Conservation (phyloP, 495 filamentous ascomycete genomes). For the Jackrogersella minutella region DNA sequence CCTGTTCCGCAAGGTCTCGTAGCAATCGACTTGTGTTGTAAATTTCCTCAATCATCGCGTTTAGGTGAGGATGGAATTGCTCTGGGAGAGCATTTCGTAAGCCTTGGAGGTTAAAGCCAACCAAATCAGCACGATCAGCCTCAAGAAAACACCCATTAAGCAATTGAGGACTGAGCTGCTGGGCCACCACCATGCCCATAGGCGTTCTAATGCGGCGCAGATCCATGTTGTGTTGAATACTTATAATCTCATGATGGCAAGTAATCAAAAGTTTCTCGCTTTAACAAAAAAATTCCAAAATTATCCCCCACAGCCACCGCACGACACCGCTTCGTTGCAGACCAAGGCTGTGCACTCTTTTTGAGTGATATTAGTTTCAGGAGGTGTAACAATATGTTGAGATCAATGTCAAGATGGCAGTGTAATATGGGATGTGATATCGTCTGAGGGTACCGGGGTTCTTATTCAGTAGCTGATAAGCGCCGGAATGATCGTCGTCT, state of each 20-base stretch:
- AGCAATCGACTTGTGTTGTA: constrained; percentile 53
- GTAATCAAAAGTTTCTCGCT: constrained; percentile 20
- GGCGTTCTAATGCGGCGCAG: constrained; percentile 23
- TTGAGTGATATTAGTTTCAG: constrained; percentile 1
- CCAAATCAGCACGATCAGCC: constrained; percentile 54
- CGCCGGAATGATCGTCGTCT: constrained; percentile 18
- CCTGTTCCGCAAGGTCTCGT: constrained; percentile 60
- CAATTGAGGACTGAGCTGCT: constrained; percentile 43
- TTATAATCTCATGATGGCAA: constrained; percentile 29
- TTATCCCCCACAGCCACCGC: constrained; percentile 35
- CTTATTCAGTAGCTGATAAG: constrained; percentile 19
- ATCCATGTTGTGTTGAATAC: constrained; percentile 24
- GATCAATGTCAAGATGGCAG: constrained; percentile 3
- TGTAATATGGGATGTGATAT: constrained; percentile 16
- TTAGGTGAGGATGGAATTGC: constrained; percentile 52
- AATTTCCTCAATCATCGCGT: constrained; percentile 53
- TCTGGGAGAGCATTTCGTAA: constrained; percentile 51
- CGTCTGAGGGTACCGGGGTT: constrained; percentile 1
- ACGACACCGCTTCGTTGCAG: constrained; percentile 5
- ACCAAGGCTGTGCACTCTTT: constrained; percentile 7
- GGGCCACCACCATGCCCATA: constrained; percentile 17
- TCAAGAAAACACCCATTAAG: constrained; percentile 57
- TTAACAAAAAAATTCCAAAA: background rate
- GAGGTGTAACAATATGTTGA: background rate
- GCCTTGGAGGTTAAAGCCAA: constrained; percentile 51